Conservation (phyloP, 495 filamentous ascomycete species). For the Xylaria sp. region DNA sequence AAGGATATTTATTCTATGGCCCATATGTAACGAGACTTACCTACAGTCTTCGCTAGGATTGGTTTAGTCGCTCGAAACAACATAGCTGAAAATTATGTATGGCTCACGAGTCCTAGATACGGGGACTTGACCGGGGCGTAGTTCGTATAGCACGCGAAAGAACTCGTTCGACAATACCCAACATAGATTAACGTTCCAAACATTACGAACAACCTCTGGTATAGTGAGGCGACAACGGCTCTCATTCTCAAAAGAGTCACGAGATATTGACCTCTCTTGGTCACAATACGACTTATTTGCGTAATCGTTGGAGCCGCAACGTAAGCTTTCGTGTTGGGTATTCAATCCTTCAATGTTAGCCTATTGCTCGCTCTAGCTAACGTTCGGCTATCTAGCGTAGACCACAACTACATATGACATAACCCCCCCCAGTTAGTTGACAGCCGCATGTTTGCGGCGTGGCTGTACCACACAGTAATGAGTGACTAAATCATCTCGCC, state of each 20-base stretch:
- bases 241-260: background rate
- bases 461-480: slow-evolving; percentile 7
- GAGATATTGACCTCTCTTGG: background rate
- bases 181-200: background rate
- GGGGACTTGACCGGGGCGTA: background rate
- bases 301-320: background rate
- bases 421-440: background rate
- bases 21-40: background rate
- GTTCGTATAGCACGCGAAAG: background rate
- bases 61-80: background rate
- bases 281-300: background rate
- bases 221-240: background rate
- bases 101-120: background rate
- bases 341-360: background rate
- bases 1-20: background rate
- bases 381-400: background rate
- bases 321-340: background rate
- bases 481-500: slow-evolving; percentile 8
- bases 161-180: background rate
- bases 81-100: slow-evolving; percentile 1
- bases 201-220: background rate
- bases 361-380: background rate
- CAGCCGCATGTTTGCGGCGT: slow-evolving; percentile 11
- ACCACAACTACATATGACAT: background rate
- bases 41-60: background rate